Evolutionary conservation across 305 asterid genomes (phyloP).

Genomic region (Fraxinus ornus): DNA sequence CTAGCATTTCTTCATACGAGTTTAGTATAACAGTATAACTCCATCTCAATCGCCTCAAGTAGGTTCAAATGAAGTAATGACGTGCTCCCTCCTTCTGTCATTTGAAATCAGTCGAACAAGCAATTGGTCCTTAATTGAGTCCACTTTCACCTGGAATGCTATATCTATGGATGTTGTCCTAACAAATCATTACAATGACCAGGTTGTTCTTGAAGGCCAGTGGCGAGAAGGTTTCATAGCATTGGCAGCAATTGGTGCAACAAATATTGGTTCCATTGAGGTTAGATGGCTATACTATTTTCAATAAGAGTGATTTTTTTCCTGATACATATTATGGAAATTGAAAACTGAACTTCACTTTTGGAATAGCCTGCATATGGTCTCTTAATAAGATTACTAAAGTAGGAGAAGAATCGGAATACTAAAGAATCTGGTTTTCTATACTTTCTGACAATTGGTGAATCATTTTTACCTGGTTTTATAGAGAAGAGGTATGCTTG

Average conservation of each 20-base stretch:
- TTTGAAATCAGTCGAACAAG: background rate
- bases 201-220: slow-evolving; percentile 95
- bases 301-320: background rate
- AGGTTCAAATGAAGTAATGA: background rate
- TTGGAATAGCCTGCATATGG: background rate
- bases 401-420: background rate
- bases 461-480: background rate
- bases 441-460: background rate
- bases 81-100: background rate
- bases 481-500: background rate
- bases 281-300: slow-evolving; percentile 29
- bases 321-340: background rate
- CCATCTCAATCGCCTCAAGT: background rate
- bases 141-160: background rate
- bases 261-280: slow-evolving; percentile 94
- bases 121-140: background rate
- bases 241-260: slow-evolving; percentile 98
- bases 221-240: slow-evolving; percentile 95
- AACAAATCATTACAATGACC: slow-evolving; percentile 27
- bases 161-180: slow-evolving; percentile 13
- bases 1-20: background rate
- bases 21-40: background rate
- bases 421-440: background rate
- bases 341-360: background rate
- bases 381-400: background rate